Evolutionary conservation across 1,139 yeast species (phyloP), one percentile per base, ranked within the genome.

Genomic region (Wickerhamomyces sp.): DNA sequence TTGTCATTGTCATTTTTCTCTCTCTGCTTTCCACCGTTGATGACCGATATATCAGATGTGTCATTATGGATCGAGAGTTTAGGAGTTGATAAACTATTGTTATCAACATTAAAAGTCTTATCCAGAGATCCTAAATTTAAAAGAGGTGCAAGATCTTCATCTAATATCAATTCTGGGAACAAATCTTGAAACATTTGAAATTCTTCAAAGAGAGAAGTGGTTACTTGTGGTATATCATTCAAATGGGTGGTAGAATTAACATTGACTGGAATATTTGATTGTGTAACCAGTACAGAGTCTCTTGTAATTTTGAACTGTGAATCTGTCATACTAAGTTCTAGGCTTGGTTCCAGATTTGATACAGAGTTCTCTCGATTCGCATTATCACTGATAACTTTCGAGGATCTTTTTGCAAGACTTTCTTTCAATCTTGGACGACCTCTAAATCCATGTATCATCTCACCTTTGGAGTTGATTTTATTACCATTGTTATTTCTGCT

Each of bases 371-470:
- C n/a, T n/a, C n/a, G n/a, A n/a, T n/a, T n/a, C n/a, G n/a, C n/a
- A n/a, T n/a, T n/a, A n/a, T n/a, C n/a, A n/a, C n/a, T n/a, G n/a
- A n/a, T n/a, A n/a, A n/a, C n/a, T n/a, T n/a, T n/a, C 15, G n/a
- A 11, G 8, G 36, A 31, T 29, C 54, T 42, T 24, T 47, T 51
- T 3, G 53, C 52, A 3, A 52, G 33, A 27, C 54, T 51, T 22
- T 52, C 57, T 20, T 42, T 40, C 23, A 52, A 33, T 8, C 59
- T 44, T 6, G 66, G 66, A 22, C 66, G 44, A 3, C 67, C 66
- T 32, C 64, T 43, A 36, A 61, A 61, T 3, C 66, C 66, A 41
- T 57, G 54, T 16, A 56, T 46, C 20, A 45, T 36, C 37, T 57
- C 58, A 4, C 65, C 65, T 31, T 51, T 55, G 0, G 57, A 29